phyloP scores from a whole-genome alignment of 2,329 filamentous ascomycete species.

The Ascomycota sp. region DNA sequence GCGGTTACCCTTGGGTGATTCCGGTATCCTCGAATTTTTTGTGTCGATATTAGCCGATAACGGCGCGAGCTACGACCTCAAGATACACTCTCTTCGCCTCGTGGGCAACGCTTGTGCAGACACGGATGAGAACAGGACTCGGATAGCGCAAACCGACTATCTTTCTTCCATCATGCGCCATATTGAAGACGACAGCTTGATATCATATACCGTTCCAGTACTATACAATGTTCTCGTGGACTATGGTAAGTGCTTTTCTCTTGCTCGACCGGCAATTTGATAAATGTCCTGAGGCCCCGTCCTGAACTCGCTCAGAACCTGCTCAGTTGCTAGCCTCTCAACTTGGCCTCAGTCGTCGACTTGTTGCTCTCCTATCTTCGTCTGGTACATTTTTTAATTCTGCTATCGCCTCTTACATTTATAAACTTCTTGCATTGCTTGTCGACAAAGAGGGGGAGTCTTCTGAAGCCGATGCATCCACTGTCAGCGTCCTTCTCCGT shows the following conservation, averaged over 20 bases:
- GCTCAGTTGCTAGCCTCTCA: constrained; percentile 35
- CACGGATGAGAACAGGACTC: constrained; percentile 38
- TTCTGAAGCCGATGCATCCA: constrained; percentile 20
- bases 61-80: constrained; percentile 20
- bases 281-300: too few species aligned
- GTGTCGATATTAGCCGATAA: constrained; percentile 22
- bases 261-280: neutral
- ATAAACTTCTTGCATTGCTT: constrained; percentile 35
- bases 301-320: constrained; percentile 20
- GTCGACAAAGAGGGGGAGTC: constrained; percentile 29
- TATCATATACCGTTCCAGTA: constrained; percentile 35
- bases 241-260: constrained; percentile 25
- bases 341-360: constrained; percentile 24
- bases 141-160: constrained; percentile 27
- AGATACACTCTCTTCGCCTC: constrained; percentile 33
- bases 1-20: constrained; percentile 34
- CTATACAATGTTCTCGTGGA: constrained; percentile 43
- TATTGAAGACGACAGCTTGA: constrained; percentile 23
- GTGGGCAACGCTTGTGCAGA: constrained; percentile 44
- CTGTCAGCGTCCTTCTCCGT: constrained; percentile 26
- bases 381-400: constrained; percentile 16
- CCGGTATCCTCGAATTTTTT: constrained; percentile 36
- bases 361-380: constrained; percentile 27
- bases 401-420: constrained; percentile 28
- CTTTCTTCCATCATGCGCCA: constrained; percentile 26